These are phyloP conservation scores for Kurtzmaniella quercitrusa DNA, from an alignment of 1,139 yeast species.

Conservation along the genomic window DNA sequence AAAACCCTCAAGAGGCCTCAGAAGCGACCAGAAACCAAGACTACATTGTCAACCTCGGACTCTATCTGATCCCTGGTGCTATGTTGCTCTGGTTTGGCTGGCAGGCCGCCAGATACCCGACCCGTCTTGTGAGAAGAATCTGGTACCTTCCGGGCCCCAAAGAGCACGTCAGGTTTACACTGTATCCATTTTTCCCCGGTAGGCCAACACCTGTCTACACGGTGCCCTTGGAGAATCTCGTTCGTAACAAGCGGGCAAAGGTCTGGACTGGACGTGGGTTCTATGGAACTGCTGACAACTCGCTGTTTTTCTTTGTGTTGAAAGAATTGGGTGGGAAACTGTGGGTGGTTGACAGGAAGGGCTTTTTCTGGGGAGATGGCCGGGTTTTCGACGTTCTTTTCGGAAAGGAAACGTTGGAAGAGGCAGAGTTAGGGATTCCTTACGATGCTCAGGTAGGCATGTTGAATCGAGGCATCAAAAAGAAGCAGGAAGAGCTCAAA, in stretches of 20 bases:
- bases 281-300: slow-evolving; percentile 76
- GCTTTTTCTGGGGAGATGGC: slow-evolving; percentile 90
- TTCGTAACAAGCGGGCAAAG: slow-evolving; percentile 57
- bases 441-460: slow-evolving; percentile 54
- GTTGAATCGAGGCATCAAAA: slow-evolving; percentile 34
- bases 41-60: slow-evolving; percentile 28
- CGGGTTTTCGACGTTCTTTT: slow-evolving; percentile 75
- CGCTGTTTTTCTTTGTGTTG: slow-evolving; percentile 69
- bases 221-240: slow-evolving; percentile 53
- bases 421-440: slow-evolving; percentile 72
- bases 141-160: slow-evolving; percentile 66
- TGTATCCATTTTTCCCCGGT: slow-evolving; percentile 75
- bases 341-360: slow-evolving; percentile 80
- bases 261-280: slow-evolving; percentile 86
- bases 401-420: slow-evolving; percentile 72
- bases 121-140: slow-evolving; percentile 67
- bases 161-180: slow-evolving; percentile 57
- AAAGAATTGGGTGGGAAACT: slow-evolving; percentile 54
- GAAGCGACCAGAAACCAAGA: slow-evolving; percentile 34
- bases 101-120: slow-evolving; percentile 52
- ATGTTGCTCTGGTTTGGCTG: slow-evolving; percentile 32
- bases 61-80: slow-evolving; percentile 33
- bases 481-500: slow-evolving; percentile 35
- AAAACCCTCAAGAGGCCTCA: slow-evolving; percentile 47
- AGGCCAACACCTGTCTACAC: slow-evolving; percentile 72